Evolutionary conservation across 495 filamentous ascomycete species (phyloP).

Genomic region (Tetracladium setigerum): DNA sequence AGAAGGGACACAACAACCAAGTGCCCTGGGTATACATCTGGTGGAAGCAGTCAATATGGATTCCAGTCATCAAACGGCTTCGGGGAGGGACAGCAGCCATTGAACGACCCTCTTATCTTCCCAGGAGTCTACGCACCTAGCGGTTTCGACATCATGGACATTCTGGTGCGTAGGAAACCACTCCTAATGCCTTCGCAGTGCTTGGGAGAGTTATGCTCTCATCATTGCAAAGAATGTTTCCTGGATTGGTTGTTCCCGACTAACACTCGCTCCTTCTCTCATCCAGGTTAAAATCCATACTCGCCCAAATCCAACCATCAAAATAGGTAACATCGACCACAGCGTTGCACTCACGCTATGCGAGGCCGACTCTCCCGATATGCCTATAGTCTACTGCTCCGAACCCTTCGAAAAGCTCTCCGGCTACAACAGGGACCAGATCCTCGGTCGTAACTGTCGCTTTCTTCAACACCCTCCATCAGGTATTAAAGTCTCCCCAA

Average conservation of each 20-base stretch:
- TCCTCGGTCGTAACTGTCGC: conserved; percentile 43
- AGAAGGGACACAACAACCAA: neutral
- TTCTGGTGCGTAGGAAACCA: conserved; percentile 30
- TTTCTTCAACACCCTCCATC: conserved; percentile 38
- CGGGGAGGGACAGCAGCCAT: neutral
- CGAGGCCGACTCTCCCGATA: conserved; percentile 34
- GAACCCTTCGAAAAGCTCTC: conserved; percentile 35
- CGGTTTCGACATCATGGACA: conserved; percentile 38
- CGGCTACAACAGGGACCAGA: conserved; percentile 33
- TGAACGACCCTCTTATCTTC: conserved; percentile 34
- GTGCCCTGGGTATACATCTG: neutral
- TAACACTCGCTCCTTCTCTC: neutral
- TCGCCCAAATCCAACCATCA: conserved; percentile 35
- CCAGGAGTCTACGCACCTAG: conserved; percentile 39
- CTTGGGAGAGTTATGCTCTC: neutral
- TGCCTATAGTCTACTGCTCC: conserved; percentile 42
- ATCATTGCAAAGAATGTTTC: too few species aligned
- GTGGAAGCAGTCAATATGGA: too few species aligned
- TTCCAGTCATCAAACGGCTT: neutral
- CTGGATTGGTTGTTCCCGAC: neutral
- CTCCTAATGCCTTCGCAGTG: neutral
- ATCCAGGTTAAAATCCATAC: conserved; percentile 29
- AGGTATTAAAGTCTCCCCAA: conserved; percentile 13
- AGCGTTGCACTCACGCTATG: conserved; percentile 41
- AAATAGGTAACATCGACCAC: conserved; percentile 38